Conservation (phyloP, 768 basidiomycete genomes). For the Leccinum truebloodii region DNA sequence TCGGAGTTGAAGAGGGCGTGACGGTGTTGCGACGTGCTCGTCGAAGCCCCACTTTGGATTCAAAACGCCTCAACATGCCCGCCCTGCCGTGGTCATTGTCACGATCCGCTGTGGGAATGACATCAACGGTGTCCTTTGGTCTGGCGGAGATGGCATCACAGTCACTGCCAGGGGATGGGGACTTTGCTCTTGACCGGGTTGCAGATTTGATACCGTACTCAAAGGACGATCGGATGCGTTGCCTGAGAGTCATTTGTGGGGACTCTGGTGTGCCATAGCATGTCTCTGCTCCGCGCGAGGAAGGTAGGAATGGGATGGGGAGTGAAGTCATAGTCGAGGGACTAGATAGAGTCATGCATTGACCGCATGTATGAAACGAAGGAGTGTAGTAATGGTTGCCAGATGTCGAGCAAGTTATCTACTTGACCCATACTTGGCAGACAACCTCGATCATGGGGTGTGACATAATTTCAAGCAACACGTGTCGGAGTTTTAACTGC, state of each 20-base stretch:
- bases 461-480: constrained; percentile 6
- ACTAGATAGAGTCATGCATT: too few species aligned
- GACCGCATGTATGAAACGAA: too few species aligned
- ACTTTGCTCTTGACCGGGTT: constrained; percentile 54
- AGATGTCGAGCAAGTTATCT: too few species aligned
- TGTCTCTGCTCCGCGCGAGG: constrained; percentile 39
- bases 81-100: constrained; percentile 45
- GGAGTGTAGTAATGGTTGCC: too few species aligned
- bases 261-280: constrained; percentile 40
- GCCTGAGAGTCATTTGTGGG: constrained; percentile 52
- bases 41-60: constrained; percentile 55
- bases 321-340: too few species aligned
- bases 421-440: too few species aligned
- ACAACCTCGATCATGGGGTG: too few species aligned
- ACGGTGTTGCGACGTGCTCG: constrained; percentile 41
- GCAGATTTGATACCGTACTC: constrained; percentile 68
- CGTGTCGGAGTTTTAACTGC: constrained; percentile 34
- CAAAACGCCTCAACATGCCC: constrained; percentile 48
- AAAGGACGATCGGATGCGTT: constrained; percentile 63
- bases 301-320: constrained; percentile 39
- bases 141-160: constrained; percentile 46
- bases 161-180: constrained; percentile 39
- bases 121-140: constrained; percentile 44
- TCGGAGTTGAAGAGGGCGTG: constrained; percentile 41
- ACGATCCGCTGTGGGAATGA: constrained; percentile 25